phyloP scores from a whole-genome alignment of 768 basidiomycete species.

The Suillus alpinus region DNA sequence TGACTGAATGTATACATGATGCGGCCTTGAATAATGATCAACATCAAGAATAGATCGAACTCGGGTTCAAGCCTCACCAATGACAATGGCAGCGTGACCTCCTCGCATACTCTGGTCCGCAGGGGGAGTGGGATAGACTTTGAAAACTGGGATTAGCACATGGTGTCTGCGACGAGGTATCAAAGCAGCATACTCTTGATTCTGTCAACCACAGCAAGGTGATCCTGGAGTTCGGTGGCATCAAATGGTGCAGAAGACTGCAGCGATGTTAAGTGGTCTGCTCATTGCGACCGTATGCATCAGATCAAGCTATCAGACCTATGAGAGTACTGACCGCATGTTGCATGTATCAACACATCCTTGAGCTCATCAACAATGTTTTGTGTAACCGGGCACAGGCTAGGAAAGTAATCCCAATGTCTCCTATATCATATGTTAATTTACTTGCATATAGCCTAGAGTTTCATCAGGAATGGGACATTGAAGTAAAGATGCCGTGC shows the following conservation, averaged over 20 bases:
- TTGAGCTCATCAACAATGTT: conserved; percentile 24
- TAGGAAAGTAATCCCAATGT: conserved; percentile 34
- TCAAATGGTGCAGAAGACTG: conserved; percentile 23
- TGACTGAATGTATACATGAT: conserved; percentile 30
- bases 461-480: background rate
- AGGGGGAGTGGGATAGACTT: background rate
- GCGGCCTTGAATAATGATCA: conserved; percentile 22
- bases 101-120: conserved; percentile 1
- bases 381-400: conserved; percentile 23
- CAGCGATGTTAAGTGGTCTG: conserved; percentile 28
- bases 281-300: background rate
- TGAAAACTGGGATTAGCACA: background rate
- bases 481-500: background rate
- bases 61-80: conserved; percentile 14
- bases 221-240: conserved; percentile 15
- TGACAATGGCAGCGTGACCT: conserved; percentile 19
- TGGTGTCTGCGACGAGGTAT: background rate
- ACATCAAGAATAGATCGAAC: background rate
- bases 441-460: background rate
- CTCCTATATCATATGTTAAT: conserved; percentile 22
- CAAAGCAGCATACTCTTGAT: conserved; percentile 18
- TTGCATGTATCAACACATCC: conserved; percentile 25
- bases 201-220: conserved; percentile 24
- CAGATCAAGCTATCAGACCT: background rate
- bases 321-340: conserved; percentile 17